Conservation (phyloP, 1,284 basidiomycete species). For the Somion occarium region DNA sequence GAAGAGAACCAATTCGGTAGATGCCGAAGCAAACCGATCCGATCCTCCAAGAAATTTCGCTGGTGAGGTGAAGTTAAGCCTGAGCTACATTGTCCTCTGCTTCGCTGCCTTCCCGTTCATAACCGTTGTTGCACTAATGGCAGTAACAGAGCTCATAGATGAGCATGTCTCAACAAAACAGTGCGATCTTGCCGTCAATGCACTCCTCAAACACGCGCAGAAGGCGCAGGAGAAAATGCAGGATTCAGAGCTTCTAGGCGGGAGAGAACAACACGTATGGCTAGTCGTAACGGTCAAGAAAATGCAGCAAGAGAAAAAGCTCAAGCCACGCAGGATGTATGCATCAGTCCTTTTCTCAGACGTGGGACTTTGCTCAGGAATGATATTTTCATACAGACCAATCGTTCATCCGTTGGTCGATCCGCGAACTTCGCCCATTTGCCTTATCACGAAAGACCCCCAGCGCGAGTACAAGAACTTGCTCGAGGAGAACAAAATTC, state of each 20-base stretch:
- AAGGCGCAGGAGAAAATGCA: conserved; percentile 62
- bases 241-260: conserved; percentile 74
- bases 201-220: conserved; percentile 65
- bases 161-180: conserved; percentile 68
- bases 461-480: conserved; percentile 96
- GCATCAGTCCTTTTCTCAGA: conserved; percentile 26
- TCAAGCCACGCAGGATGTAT: conserved; percentile 85
- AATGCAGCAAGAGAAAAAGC: conserved; percentile 68
- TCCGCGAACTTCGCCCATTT: conserved; percentile 75
- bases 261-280: conserved; percentile 82
- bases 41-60: conserved; percentile 2
- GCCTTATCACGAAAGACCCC: conserved; percentile 93
- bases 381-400: conserved; percentile 40
- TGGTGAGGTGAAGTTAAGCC: background rate
- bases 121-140: conserved; percentile 28
- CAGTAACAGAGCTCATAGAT: conserved; percentile 55
- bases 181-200: conserved; percentile 71
- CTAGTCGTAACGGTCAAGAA: conserved; percentile 81
- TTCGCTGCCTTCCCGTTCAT: background rate
- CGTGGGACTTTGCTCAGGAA: background rate
- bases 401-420: conserved; percentile 81
- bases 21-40: background rate
- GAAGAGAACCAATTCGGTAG: no score
- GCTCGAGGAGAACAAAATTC: conserved; percentile 72
- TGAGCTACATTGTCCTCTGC: no score